Evolutionary conservation across 257 asterid genomes (phyloP).

Genomic region (Primulina huaijiensis): DNA sequence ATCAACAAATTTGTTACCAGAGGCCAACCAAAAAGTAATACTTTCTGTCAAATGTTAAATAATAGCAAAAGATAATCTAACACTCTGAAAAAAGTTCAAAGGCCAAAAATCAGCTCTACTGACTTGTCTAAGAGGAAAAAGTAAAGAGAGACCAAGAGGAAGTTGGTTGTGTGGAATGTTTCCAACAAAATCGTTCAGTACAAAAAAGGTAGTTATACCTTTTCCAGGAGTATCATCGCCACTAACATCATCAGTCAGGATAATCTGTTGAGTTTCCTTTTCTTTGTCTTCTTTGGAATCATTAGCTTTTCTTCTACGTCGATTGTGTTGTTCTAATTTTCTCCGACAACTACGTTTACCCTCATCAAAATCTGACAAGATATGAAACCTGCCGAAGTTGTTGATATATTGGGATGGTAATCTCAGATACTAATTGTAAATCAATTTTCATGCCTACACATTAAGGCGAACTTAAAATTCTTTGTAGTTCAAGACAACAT

Average conservation of each 20-base stretch:
- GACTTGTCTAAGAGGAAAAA: background rate
- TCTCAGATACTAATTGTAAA: background rate
- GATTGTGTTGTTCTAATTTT: slow-evolving; percentile 86
- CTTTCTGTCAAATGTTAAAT: background rate
- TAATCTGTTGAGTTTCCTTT: slow-evolving; percentile 43
- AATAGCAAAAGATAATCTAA: background rate
- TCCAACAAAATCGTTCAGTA: background rate
- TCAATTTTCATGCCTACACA: background rate
- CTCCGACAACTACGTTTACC: slow-evolving; percentile 91
- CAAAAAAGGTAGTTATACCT: slow-evolving; percentile 37
- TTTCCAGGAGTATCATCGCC: slow-evolving; percentile 61
- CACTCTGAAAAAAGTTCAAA: background rate
- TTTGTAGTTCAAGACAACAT: background rate
- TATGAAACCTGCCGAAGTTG: slow-evolving; percentile 66
- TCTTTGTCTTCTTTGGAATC: slow-evolving; percentile 51
- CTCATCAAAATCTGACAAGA: slow-evolving; percentile 80
- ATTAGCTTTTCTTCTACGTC: slow-evolving; percentile 73
- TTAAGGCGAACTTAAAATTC: background rate
- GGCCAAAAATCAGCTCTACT: background rate
- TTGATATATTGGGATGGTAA: slow-evolving; percentile 9
- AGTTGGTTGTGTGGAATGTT: background rate
- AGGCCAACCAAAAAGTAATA: slow-evolving; percentile 11
- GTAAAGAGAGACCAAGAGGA: background rate
- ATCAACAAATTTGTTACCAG: slow-evolving; percentile 18
- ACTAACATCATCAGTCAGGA: slow-evolving; percentile 51